Evolutionary conservation across 163 green algal genomes (phyloP), one percentile per base, ranked within the genome.

Genomic region (Scenedesmus sp.): DNA sequence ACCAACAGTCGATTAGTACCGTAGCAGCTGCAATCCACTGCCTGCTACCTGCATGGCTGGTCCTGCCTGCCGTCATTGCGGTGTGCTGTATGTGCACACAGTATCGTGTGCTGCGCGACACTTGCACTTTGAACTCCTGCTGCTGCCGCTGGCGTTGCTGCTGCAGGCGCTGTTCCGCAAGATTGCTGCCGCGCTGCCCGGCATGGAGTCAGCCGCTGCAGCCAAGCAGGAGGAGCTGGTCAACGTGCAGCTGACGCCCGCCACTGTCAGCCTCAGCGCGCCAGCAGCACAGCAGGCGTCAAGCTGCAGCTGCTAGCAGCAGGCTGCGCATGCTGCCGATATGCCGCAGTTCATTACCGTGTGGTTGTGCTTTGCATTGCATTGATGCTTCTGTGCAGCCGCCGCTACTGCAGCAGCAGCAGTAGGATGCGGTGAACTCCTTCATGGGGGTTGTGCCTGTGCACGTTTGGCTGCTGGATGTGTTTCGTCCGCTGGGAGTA

Each of bases 101-200:
- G 34, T 46, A 46, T 46, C 34, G 34, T 46, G 34, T 46, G 34
- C 34, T 70, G 12, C 13, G 62, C 62, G 62, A 20, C 62, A 70
- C 62, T 15, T 20, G 62, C 62, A 70, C 62, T 20, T 15, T 70
- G 0, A 54, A 2, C 1, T 15, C 16, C 46, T 60, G 77, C 26
- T 60, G 46, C 26, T 26, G 46, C 26, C 34, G 16, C 34, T 57
- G 46, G n/a, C 4, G 76, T 59, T 54, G 74, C 74, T 82, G 74
- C 74, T 88, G 87, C 96, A 99, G 96, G 98, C 98, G 1, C 94
- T 99, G 85, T 99, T 99, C 94, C 94, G 98, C n/a, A 99, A 97
- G 92, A 99, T 99, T 88, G 98, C 98, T 20, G 98, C 97, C 10
- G 97, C 98, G 2, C 94, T 99, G 82, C 98, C 98, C 4, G 98